phyloP scores from a whole-genome alignment of 805 yeast genomes.

The Nakazawaea wyomingensis region DNA sequence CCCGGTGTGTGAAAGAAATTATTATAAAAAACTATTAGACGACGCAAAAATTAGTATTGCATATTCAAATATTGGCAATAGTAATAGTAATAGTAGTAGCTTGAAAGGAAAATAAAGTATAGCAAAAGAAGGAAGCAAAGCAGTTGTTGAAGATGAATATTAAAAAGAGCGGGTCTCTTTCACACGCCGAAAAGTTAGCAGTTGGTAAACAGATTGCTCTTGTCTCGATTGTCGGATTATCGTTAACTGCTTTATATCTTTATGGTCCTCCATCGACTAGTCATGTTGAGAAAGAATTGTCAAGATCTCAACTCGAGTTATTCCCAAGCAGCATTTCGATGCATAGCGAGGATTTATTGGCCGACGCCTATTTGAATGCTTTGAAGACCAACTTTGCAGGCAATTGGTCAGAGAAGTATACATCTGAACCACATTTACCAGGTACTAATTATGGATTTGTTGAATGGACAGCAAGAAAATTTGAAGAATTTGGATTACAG shows the following conservation, averaged over 20 bases:
- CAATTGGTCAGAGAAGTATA: constrained; percentile 49
- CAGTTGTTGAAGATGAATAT: neutral
- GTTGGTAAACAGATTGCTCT: neutral
- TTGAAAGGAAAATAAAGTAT: too few relatives aligned
- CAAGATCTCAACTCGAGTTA: neutral
- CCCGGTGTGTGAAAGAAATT: too few relatives aligned
- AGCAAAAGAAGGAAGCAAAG: too few relatives aligned
- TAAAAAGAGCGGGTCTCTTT: neutral
- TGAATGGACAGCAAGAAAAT: constrained; percentile 55
- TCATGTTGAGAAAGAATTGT: neutral
- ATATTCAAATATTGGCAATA: too few relatives aligned
- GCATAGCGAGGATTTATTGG: neutral
- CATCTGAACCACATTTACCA: constrained; percentile 53
- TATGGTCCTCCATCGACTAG: constrained; percentile 1
- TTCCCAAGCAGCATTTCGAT: neutral
- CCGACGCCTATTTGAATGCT: constrained; percentile 19
- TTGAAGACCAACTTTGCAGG: constrained; percentile 36
- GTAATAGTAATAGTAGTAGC: too few relatives aligned
- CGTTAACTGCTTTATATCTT: neutral
- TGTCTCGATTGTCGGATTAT: neutral
- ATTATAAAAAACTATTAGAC: too few relatives aligned
- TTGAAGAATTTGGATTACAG: constrained; percentile 54
- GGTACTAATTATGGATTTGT: constrained; percentile 45
- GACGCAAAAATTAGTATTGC: too few relatives aligned
- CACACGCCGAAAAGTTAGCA: neutral